A percentile compares a stretch with the other conserved stretches of the same genome.
phyloP scores from a whole-genome alignment of 495 filamentous ascomycete genomes.

The Aeminium ludgeri region DNA sequence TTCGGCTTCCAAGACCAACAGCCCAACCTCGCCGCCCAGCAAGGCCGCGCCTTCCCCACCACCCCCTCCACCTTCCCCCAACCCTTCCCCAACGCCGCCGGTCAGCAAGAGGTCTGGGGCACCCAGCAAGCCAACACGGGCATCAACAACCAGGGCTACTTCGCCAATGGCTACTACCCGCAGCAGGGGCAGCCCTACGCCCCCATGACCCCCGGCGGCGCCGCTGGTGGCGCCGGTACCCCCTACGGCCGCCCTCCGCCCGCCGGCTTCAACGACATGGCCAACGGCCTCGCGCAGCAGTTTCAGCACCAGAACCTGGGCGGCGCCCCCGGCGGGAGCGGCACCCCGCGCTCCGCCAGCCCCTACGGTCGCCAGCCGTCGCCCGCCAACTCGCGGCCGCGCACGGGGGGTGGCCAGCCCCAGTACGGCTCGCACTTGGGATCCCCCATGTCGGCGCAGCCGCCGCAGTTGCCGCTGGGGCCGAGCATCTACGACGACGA shows the following conservation, averaged over 20 bases:
- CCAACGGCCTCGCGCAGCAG: conserved; percentile 78
- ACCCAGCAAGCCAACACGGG: conserved; percentile 34
- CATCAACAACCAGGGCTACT: conserved; percentile 42
- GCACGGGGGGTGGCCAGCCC: conserved; percentile 53
- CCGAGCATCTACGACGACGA: conserved; percentile 25
- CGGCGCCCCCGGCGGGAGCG: too few relatives aligned
- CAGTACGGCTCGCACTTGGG: conserved; percentile 48
- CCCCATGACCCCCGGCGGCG: conserved; percentile 27
- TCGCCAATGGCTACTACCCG: conserved; percentile 39
- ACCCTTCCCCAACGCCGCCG: conserved; percentile 44
- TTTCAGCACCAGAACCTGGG: conserved; percentile 89
- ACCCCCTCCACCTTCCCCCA: conserved; percentile 94
- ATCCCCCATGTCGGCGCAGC: conserved; percentile 41
- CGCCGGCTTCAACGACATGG: conserved; percentile 36
- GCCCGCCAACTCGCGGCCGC: conserved; percentile 49
- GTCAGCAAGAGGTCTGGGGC: conserved; percentile 34
- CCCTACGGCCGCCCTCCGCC: conserved; percentile 10
- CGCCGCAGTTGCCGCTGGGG: conserved; percentile 20
- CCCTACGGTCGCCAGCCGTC: conserved; percentile 56
- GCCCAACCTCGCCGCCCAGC: conserved; percentile 20
- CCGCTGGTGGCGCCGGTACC: too few relatives aligned
- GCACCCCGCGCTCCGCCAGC: conserved; percentile 41
- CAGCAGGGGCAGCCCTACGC: conserved; percentile 38
- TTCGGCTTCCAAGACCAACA: conserved; percentile 25
- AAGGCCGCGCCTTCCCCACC: conserved; percentile 69